Evolutionary conservation across 148 eudicot genomes (phyloP).

Genomic region (Diospyros kaki): DNA sequence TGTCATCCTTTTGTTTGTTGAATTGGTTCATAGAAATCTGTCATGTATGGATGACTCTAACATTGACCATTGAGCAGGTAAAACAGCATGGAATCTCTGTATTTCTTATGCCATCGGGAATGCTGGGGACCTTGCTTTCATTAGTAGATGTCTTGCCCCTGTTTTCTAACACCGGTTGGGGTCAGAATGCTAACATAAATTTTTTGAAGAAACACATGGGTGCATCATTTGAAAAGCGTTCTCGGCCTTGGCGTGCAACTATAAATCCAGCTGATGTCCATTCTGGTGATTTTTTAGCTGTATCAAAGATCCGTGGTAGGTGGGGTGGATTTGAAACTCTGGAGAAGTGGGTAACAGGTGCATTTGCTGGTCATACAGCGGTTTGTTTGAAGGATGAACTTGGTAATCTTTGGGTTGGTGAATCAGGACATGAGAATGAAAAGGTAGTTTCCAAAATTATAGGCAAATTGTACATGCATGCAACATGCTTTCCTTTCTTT

Average conservation of each 20-base stretch:
- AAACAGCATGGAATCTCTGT: slow-evolving; percentile 96
- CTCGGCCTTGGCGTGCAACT: slow-evolving; percentile 66
- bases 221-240: slow-evolving; percentile 82
- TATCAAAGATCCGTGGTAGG: slow-evolving; percentile 96
- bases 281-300: slow-evolving; percentile 93
- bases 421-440: slow-evolving; percentile 98
- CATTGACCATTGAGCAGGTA: slow-evolving; percentile 52
- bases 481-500: neutral
- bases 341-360: slow-evolving; percentile 99
- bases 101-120: slow-evolving; percentile 98
- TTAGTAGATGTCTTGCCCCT: slow-evolving; percentile 88
- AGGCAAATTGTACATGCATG: neutral
- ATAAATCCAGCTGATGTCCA: slow-evolving; percentile 86
- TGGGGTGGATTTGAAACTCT: slow-evolving; percentile 99
- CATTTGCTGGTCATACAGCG: slow-evolving; percentile 98
- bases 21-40: neutral
- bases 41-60: slow-evolving; percentile 10
- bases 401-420: slow-evolving; percentile 97
- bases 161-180: slow-evolving; percentile 85
- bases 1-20: slow-evolving; percentile 5
- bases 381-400: slow-evolving; percentile 90
- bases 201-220: slow-evolving; percentile 94
- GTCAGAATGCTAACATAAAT: slow-evolving; percentile 79
- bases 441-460: slow-evolving; percentile 40
- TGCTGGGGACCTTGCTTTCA: slow-evolving; percentile 94